These are phyloP conservation scores for Cladobotryum protrusum DNA, from an alignment of 2,329 filamentous ascomycete genomes.

Conservation along the genomic window DNA sequence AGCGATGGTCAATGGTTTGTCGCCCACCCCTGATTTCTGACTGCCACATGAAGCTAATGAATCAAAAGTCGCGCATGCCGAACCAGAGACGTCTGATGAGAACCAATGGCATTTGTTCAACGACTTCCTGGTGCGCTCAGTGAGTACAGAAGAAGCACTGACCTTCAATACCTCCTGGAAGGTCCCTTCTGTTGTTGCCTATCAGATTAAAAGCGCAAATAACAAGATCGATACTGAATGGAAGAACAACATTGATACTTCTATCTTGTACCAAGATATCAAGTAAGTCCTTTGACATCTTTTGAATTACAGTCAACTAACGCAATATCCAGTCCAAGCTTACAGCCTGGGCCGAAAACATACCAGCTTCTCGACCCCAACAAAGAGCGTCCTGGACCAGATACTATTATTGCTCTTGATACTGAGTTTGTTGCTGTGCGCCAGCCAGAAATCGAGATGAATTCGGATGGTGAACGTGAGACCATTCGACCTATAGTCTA, in stretches of 20 bases:
- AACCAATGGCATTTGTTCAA: conserved; percentile 95
- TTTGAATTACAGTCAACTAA: not conserved
- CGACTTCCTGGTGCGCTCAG: conserved; percentile 82
- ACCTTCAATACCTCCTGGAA: conserved; percentile 92
- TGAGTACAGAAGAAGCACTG: conserved; percentile 76
- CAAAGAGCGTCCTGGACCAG: conserved; percentile 61
- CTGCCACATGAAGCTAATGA: conserved; percentile 1
- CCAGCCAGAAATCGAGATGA: conserved; percentile 92
- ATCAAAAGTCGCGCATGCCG: conserved; percentile 57
- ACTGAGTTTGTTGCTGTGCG: conserved; percentile 94
- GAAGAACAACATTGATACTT: conserved; percentile 79
- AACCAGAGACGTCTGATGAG: conserved; percentile 49
- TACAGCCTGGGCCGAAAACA: conserved; percentile 38
- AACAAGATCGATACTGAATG: conserved; percentile 80
- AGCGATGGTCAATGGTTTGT: conserved; percentile 75
- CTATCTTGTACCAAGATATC: conserved; percentile 70
- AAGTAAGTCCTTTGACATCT: conserved; percentile 33
- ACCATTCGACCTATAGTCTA: conserved; percentile 88
- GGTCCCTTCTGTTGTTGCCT: conserved; percentile 78
- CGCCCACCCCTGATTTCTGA: too few relatives aligned
- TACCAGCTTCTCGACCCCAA: conserved; percentile 53
- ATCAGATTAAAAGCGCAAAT: conserved; percentile 73
- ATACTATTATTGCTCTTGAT: conserved; percentile 80
- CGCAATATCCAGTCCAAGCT: not conserved
- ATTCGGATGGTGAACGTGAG: conserved; percentile 85